Base-by-base conservation (phyloP, 768 basidiomycete species). In the Calocybe cyanea region DNA sequence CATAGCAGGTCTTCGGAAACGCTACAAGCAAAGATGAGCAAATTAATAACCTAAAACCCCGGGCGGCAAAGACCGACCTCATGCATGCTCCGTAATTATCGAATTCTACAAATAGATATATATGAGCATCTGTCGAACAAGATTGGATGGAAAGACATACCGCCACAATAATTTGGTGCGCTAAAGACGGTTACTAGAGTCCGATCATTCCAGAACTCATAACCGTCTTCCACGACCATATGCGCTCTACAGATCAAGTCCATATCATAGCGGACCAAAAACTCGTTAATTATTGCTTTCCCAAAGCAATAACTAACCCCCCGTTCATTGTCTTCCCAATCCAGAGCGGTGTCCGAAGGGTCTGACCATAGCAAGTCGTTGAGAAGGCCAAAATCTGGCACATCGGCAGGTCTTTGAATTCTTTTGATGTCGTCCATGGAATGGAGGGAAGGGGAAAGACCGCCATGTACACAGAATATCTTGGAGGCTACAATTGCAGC, bases 221-320 rank as follows among this genome's bases (percentile, higher is more conserved):
- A 97, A 7, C 95, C 95, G 60, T 94, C 92, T 64, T 99, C 96
- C 51, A 99, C 96, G 36, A 99, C 96, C 96, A 98, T 98, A 68
- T 99, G 96, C 40, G 96, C 96, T 40, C 96, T 86, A 72, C 96
- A 98, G 69, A 99, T 98, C 52, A 99, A 76, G 68, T 99, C 95
- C 88, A 99, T 97, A 66, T 99, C 95, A 62, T 94, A 93, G 52
- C 87, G 83, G 53, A 85, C 83, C 45, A 98, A 71, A 73, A 98
- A 97, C 53, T 94, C 89, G 58, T 95, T 95, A 61, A 98, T 97
- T 56, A 98, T 88, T 10, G 83, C 83, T 72, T 97, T 98, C 40
- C 96, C 96, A 59, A 97, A 99, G 69, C 96, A 98, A 72, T 94
- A 99, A 63, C 92, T 96, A 50, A 99, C 96, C 14, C 96, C 96